Percentiles rank a stretch among this genome's conserved stretches.
phyloP scores from a whole-genome alignment of 768 basidiomycete species.

The Galerina marginata region DNA sequence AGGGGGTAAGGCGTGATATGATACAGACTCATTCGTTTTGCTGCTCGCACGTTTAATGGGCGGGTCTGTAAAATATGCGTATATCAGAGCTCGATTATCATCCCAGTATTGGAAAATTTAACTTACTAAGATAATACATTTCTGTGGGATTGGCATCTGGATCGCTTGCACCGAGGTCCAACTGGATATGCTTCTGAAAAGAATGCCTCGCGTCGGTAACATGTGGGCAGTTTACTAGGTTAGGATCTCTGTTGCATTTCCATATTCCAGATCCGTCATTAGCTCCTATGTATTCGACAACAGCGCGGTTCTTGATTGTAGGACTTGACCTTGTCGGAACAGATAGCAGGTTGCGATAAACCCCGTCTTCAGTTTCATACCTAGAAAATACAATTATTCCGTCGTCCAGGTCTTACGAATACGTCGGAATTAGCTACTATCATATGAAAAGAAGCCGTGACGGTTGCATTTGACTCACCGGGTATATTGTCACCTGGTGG shows the following conservation, averaged over 20 bases:
- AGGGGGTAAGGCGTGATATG: constrained; percentile 16
- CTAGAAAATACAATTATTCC: background rate
- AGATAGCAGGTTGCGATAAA: constrained; percentile 11
- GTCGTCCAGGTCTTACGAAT: background rate
- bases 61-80: background rate
- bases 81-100: background rate
- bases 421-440: too few relatives aligned
- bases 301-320: constrained; percentile 13
- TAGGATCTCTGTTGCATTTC: constrained; percentile 13
- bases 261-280: constrained; percentile 16
- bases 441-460: too few relatives aligned
- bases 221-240: background rate
- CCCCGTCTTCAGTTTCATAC: background rate
- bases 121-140: background rate
- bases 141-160: background rate
- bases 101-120: background rate
- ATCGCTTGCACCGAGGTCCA: constrained; percentile 9
- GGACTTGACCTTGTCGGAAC: background rate
- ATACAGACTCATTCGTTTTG: constrained; percentile 10
- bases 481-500: background rate
- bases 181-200: constrained; percentile 6
- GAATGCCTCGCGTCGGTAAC: constrained; percentile 9
- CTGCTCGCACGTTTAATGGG: background rate
- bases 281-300: constrained; percentile 13
- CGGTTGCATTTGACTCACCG: too few relatives aligned